These are phyloP conservation scores for Vigna angularis DNA, from an alignment of 306 rosid genomes.

Conservation along the genomic window DNA sequence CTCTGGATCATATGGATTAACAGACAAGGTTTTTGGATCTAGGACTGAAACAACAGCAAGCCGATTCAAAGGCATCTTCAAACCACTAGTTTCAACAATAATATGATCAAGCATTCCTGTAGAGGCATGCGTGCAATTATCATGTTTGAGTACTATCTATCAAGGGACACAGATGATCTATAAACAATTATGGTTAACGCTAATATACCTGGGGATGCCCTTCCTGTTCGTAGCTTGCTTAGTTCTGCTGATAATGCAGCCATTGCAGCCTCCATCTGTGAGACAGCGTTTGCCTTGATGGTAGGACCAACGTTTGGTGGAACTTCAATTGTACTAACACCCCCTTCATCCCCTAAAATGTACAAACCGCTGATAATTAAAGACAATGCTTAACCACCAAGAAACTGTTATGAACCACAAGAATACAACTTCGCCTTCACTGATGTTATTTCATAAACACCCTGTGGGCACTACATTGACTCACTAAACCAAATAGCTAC, in stretches of 20 bases:
- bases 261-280: slow-evolving; percentile 88
- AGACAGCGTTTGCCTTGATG: slow-evolving; percentile 68
- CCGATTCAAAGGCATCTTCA: slow-evolving; percentile 85
- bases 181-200: neutral
- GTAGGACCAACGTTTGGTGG: slow-evolving; percentile 71
- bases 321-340: slow-evolving; percentile 59
- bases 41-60: slow-evolving; percentile 87
- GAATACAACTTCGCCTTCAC: too few relatives aligned
- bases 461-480: too few relatives aligned
- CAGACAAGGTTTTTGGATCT: slow-evolving; percentile 82
- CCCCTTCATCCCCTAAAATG: slow-evolving; percentile 70
- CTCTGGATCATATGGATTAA: slow-evolving; percentile 83
- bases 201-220: slow-evolving; percentile 88
- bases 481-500: too few relatives aligned
- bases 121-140: slow-evolving; percentile 26
- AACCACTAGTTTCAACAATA: slow-evolving; percentile 78
- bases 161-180: neutral
- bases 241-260: slow-evolving; percentile 76
- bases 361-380: slow-evolving; percentile 23
- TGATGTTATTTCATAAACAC: too few relatives aligned
- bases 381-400: too few relatives aligned
- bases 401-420: too few relatives aligned
- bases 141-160: slow-evolving; percentile 10
- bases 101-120: slow-evolving; percentile 98
- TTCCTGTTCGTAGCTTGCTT: slow-evolving; percentile 83